These are phyloP conservation scores for Pichiaceae sp. DNA, from an alignment of 1,139 yeast genomes.

Conservation along the genomic window DNA sequence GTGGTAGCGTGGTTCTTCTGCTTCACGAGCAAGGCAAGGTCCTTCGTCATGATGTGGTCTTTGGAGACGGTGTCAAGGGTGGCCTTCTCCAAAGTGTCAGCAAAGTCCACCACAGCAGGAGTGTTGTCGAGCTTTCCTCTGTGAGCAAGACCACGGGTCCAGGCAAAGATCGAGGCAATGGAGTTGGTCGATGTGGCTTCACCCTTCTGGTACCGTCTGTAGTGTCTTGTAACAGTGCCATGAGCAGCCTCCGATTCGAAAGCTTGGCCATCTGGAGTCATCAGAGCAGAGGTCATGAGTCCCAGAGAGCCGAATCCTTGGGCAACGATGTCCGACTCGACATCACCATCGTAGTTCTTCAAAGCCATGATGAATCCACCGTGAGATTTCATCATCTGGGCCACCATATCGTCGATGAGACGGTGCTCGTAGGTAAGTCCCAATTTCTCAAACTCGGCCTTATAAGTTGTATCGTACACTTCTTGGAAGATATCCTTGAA, in stretches of 20 bases:
- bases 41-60: conserved; percentile 77
- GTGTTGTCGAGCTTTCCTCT: conserved; percentile 72
- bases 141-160: conserved; percentile 79
- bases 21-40: conserved; percentile 62
- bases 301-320: conserved; percentile 84
- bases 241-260: conserved; percentile 84
- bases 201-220: conserved; percentile 77
- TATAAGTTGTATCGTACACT: conserved; percentile 51
- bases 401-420: conserved; percentile 82
- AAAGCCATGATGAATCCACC: conserved; percentile 81
- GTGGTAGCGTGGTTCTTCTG: conserved; percentile 52
- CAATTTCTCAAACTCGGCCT: conserved; percentile 45
- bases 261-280: conserved; percentile 82
- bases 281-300: conserved; percentile 73
- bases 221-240: conserved; percentile 83
- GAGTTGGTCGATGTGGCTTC: conserved; percentile 81
- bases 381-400: conserved; percentile 77
- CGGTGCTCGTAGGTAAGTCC: conserved; percentile 81
- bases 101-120: conserved; percentile 63
- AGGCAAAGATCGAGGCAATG: conserved; percentile 77
- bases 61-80: conserved; percentile 64
- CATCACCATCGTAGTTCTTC: conserved; percentile 84
- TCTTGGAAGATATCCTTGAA: conserved; percentile 74
- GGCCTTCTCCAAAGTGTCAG: conserved; percentile 56
- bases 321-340: conserved; percentile 77